Conservation (phyloP, 768 basidiomycete species). For the Tricholoma terreum region DNA sequence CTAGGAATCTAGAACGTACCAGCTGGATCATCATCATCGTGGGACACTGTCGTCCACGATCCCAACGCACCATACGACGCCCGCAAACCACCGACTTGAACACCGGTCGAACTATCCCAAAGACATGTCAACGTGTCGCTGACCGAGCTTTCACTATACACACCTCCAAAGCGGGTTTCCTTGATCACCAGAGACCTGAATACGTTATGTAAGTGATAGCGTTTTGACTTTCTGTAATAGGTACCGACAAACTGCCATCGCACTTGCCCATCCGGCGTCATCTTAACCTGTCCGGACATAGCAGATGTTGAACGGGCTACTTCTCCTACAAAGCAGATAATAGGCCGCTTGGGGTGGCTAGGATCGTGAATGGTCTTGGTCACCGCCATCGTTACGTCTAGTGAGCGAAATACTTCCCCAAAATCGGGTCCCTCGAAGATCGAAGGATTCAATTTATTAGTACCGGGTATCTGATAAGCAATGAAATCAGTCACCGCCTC, state of each 20-base stretch:
- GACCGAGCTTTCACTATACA: conserved; percentile 9
- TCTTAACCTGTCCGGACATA: conserved; percentile 51
- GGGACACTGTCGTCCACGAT: conserved; percentile 44
- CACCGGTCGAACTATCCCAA: conserved; percentile 49
- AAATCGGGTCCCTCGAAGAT: conserved; percentile 52
- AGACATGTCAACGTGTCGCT: neutral
- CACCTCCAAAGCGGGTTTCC: conserved; percentile 57
- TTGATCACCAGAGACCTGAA: conserved; percentile 49
- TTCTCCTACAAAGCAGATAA: conserved; percentile 52
- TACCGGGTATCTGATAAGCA: conserved; percentile 23
- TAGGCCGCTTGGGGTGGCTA: conserved; percentile 47
- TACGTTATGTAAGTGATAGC: neutral
- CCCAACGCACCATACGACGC: conserved; percentile 60
- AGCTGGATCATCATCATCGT: conserved; percentile 43
- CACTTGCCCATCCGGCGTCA: conserved; percentile 56
- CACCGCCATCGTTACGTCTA: conserved; percentile 46
- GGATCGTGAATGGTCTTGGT: conserved; percentile 41
- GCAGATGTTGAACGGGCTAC: conserved; percentile 44
- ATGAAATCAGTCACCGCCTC: neutral
- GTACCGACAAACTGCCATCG: conserved; percentile 63
- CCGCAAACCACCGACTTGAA: conserved; percentile 59
- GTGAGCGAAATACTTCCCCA: conserved; percentile 48
- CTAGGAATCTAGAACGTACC: conserved; percentile 26
- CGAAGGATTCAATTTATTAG: conserved; percentile 35
- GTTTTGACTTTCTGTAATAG: neutral